phyloP scores from a whole-genome alignment of 768 basidiomycete genomes.

The Agaricus blazei region DNA sequence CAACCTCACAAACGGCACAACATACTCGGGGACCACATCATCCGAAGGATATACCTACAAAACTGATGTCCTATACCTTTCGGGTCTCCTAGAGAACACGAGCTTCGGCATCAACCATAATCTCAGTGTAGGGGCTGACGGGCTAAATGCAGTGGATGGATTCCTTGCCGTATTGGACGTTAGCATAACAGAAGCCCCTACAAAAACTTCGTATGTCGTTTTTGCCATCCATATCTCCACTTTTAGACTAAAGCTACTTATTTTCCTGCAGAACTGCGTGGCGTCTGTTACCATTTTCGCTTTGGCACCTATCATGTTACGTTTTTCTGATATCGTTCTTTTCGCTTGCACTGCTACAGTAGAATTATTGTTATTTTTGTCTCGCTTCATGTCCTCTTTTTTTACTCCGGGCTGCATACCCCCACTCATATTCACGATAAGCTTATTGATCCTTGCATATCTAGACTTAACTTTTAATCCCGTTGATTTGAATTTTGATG shows the following conservation, averaged over 20 bases:
- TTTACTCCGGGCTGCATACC: neutral
- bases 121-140: constrained; percentile 41
- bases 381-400: neutral
- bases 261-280: constrained; percentile 12
- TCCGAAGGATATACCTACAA: constrained; percentile 69
- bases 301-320: constrained; percentile 13
- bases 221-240: neutral
- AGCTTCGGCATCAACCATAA: constrained; percentile 70
- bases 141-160: constrained; percentile 72
- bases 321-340: constrained; percentile 3
- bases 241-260: neutral
- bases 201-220: constrained; percentile 24
- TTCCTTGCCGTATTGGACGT: constrained; percentile 77
- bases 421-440: too few relatives aligned
- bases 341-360: constrained; percentile 6
- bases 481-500: too few relatives aligned
- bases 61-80: constrained; percentile 61
- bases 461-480: too few relatives aligned
- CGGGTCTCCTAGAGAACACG: constrained; percentile 66
- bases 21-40: constrained; percentile 59
- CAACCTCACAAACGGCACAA: constrained; percentile 51
- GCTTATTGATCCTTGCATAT: too few relatives aligned
- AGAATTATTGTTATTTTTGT: constrained; percentile 1
- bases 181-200: constrained; percentile 43
- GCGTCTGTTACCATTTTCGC: constrained; percentile 15